Conservation (phyloP, 768 basidiomycete genomes). For the Amanita polypyramis region DNA sequence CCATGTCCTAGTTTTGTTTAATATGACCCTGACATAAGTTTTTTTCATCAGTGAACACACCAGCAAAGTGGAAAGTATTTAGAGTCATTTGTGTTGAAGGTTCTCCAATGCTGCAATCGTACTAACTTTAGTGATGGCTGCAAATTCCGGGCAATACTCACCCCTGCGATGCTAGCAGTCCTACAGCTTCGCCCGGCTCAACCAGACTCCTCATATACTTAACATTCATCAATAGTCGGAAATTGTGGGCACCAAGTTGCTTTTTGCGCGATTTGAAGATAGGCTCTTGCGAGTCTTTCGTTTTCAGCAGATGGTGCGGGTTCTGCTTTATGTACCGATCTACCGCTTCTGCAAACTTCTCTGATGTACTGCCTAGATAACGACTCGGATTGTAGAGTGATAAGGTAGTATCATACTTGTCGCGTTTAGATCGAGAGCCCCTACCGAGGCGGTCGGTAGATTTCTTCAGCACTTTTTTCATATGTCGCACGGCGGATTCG, state of each 20-base stretch:
- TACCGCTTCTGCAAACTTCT: constrained; percentile 76
- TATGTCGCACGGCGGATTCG: constrained; percentile 59
- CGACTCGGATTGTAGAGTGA: constrained; percentile 69
- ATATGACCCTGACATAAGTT: not conserved
- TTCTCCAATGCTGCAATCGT: constrained; percentile 71
- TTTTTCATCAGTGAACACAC: constrained; percentile 24
- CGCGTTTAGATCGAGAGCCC: constrained; percentile 36
- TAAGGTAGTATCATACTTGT: constrained; percentile 62
- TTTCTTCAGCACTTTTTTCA: constrained; percentile 85
- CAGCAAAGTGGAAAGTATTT: constrained; percentile 99
- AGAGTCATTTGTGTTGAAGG: constrained; percentile 99
- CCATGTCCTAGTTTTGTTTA: constrained; percentile 63
- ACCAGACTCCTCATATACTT: constrained; percentile 91
- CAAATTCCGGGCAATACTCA: constrained; percentile 25
- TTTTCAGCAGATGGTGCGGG: constrained; percentile 36
- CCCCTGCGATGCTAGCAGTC: constrained; percentile 95
- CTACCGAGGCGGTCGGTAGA: constrained; percentile 34
- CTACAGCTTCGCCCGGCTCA: constrained; percentile 98
- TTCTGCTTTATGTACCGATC: constrained; percentile 73
- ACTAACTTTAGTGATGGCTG: not conserved
- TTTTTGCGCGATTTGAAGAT: constrained; percentile 33
- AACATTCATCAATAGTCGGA: constrained; percentile 78
- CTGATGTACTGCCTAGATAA: constrained; percentile 85
- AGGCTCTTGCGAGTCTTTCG: constrained; percentile 21
- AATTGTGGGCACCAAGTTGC: constrained; percentile 42